These are phyloP conservation scores for Hanseniaspora pseudoguilliermondii DNA, from an alignment of 805 yeast species.

Conservation along the genomic window DNA sequence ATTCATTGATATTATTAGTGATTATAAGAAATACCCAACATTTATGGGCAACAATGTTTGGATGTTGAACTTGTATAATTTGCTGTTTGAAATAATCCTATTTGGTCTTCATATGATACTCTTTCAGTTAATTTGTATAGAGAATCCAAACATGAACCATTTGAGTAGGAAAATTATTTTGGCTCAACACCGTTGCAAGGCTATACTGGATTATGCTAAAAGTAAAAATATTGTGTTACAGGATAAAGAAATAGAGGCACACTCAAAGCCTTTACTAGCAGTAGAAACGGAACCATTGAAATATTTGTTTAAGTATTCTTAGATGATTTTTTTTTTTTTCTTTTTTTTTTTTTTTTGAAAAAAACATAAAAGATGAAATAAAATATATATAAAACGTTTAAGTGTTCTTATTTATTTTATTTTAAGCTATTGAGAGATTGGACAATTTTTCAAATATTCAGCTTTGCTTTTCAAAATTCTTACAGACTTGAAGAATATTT, in stretches of 20 bases:
- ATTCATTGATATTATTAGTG: constrained; percentile 27
- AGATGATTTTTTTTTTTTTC: not conserved
- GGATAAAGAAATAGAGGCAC: not conserved
- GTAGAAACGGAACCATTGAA: constrained; percentile 1
- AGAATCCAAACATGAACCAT: constrained; percentile 17
- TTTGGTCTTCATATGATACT: constrained; percentile 21
- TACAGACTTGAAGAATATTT: constrained; percentile 82
- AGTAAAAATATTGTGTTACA: not conserved
- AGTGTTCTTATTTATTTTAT: not conserved
- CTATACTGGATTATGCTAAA: not conserved
- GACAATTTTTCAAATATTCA: constrained; percentile 64
- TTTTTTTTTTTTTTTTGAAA: too few species aligned
- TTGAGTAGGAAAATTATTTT: constrained; percentile 1
- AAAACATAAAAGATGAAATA: not conserved
- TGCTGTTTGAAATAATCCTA: constrained; percentile 22
- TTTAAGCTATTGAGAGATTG: constrained; percentile 42
- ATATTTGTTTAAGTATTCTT: not conserved
- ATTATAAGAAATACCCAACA: constrained; percentile 20
- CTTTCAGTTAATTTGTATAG: constrained; percentile 22
- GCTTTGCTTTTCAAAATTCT: constrained; percentile 77
- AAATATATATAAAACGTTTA: not conserved
- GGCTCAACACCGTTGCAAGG: constrained; percentile 5
- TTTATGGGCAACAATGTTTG: constrained; percentile 23
- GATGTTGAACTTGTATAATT: constrained; percentile 25
- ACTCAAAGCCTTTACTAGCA: constrained; percentile 14